A percentile compares a stretch with the other conserved stretches of the same genome.
Conservation (phyloP, 352 stramenopile genomes). For the Phytophthora megakarya region DNA sequence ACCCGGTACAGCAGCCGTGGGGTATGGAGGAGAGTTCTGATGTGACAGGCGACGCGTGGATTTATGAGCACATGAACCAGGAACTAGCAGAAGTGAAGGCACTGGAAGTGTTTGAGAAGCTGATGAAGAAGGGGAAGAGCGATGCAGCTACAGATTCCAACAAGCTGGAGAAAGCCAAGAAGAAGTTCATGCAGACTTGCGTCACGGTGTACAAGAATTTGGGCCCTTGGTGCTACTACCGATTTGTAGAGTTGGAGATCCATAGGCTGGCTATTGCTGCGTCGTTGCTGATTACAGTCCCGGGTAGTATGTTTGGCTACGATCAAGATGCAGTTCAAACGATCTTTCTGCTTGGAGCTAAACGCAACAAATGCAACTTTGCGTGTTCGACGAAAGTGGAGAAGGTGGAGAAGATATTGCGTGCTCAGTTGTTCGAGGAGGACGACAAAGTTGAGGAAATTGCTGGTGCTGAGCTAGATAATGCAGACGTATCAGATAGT, state of each 20-base stretch:
- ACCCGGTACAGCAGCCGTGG: slow-evolving; percentile 44
- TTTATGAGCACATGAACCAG: slow-evolving; percentile 47
- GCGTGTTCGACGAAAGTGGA: slow-evolving; percentile 55
- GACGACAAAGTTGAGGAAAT: slow-evolving; percentile 29
- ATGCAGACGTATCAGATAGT: slow-evolving; percentile 32
- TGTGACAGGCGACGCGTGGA: slow-evolving; percentile 15
- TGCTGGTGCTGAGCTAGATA: slow-evolving; percentile 24
- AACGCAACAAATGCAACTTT: slow-evolving; percentile 48
- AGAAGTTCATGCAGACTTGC: slow-evolving; percentile 66
- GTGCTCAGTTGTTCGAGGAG: slow-evolving; percentile 35
- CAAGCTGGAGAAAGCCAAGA: slow-evolving; percentile 53
- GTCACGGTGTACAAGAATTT: slow-evolving; percentile 65
- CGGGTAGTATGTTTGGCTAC: slow-evolving; percentile 60
- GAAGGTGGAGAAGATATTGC: slow-evolving; percentile 65
- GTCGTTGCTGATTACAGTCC: slow-evolving; percentile 57
- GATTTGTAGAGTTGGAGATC: slow-evolving; percentile 75
- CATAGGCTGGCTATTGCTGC: slow-evolving; percentile 57
- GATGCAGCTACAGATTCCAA: slow-evolving; percentile 34
- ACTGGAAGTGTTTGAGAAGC: slow-evolving; percentile 49
- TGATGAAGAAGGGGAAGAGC: slow-evolving; percentile 61
- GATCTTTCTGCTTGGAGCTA: slow-evolving; percentile 51
- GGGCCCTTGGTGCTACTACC: slow-evolving; percentile 78
- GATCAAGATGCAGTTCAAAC: slow-evolving; percentile 60
- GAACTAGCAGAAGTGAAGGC: slow-evolving; percentile 58
- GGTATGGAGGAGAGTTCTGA: slow-evolving; percentile 21